Base-by-base conservation (phyloP, 192 early-diverging fungal species). In the Jimgerdemannia flammicorona region DNA sequence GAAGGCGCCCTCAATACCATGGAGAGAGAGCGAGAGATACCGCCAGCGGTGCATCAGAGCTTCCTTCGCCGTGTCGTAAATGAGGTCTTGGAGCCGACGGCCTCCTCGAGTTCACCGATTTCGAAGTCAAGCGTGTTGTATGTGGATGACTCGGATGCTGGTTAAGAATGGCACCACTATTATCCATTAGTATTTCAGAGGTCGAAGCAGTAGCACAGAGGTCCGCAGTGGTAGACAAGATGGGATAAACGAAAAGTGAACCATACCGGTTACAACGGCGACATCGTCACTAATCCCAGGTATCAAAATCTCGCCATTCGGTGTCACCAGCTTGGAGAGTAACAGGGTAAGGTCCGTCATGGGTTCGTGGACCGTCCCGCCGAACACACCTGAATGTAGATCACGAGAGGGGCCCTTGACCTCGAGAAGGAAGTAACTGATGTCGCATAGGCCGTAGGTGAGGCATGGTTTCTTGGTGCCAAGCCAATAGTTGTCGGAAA, bases 401-500 rank as follows among this genome's bases (percentile, higher is more conserved):
- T 99, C 98, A 77, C 77, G 73, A 41, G 69, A 75, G 42, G 80
- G 77, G 11, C 83, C 80, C 72, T 78, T 80, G 18, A 84, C 44
- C 11, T 69, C 75, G 66, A 83, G 64, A n/a, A 40, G 71, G 79
- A 86, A 92, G 81, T 90, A 90, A 9, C 88, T 89, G 40, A 93
- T 83, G 66, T 90, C 94, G 72, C 97, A 95, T 67, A 99, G 91
- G 72, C 97, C 97, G 79, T 99, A 98, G 67, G 98, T 99, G 74
- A 99, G 84, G 87, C 98, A 99, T 43, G 98, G 98, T 86, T 97
- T 98, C 75, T 84, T 92, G 67, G 90, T 95, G 72, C 98, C 96
- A 29, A 98, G 85, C 96, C 98, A 99, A 89, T 98, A 99, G 88
- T 99, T 99, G 87, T 99, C 97, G 75, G 87, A 90, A 79, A 99